phyloP scores from a whole-genome alignment of 495 filamentous ascomycete genomes.

The Penicillium antarcticum region DNA sequence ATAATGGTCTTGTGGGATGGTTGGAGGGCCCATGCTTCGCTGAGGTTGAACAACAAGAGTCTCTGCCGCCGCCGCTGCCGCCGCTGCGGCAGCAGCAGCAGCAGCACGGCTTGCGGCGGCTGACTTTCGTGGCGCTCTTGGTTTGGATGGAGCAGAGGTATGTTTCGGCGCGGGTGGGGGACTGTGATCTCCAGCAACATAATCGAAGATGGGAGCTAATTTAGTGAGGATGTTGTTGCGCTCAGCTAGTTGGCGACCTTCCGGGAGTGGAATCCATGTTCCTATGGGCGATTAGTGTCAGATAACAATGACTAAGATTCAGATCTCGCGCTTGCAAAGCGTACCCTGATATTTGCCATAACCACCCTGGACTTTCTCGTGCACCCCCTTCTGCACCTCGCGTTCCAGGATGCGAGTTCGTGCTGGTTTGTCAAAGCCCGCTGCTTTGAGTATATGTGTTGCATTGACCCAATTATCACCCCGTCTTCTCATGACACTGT shows the following conservation, averaged over 20 bases:
- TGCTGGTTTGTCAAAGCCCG: conserved; percentile 82
- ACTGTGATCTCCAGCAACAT: conserved; percentile 74
- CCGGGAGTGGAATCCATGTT: conserved; percentile 90
- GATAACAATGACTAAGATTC: not conserved
- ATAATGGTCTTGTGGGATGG: conserved; percentile 53
- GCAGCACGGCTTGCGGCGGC: conserved; percentile 23
- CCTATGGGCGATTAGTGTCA: conserved; percentile 46
- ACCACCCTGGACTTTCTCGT: conserved; percentile 97
- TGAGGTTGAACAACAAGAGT: conserved; percentile 38
- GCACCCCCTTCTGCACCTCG: conserved; percentile 91
- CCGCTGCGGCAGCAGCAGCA: conserved; percentile 12
- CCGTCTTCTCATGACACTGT: conserved; percentile 87
- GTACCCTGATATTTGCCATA: conserved; percentile 98
- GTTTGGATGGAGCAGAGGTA: conserved; percentile 64
- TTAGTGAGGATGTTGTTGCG: conserved; percentile 82
- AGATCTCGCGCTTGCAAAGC: not conserved
- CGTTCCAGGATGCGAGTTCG: conserved; percentile 92
- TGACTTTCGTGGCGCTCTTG: conserved; percentile 56
- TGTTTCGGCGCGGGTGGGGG: conserved; percentile 95
- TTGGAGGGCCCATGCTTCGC: conserved; percentile 42
- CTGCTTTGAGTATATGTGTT: conserved; percentile 90
- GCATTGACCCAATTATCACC: conserved; percentile 91
- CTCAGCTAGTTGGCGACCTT: conserved; percentile 75
- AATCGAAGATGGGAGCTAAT: conserved; percentile 85
- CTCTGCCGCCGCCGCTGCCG: conserved; percentile 20